phyloP scores from a whole-genome alignment of 257 asterid species.

The Petunia secreta region DNA sequence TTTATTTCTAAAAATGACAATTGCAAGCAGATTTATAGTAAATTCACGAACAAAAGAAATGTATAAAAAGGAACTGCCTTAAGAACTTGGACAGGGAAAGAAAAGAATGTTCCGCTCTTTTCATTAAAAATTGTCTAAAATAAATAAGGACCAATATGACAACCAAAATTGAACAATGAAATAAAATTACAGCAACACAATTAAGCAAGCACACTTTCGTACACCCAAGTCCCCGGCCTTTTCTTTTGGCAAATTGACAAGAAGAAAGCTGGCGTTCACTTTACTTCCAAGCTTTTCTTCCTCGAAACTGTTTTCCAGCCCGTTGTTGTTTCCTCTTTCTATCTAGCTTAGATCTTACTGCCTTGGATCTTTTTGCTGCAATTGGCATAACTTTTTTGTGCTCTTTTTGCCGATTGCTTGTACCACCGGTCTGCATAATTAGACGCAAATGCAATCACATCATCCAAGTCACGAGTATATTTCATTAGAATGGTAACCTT shows the following conservation, averaged over 20 bases:
- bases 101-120: background rate
- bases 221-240: background rate
- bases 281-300: slow-evolving; percentile 95
- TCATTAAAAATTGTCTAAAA: background rate
- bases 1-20: no score
- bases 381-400: slow-evolving; percentile 78
- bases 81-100: background rate
- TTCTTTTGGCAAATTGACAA: slow-evolving; percentile 10
- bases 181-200: background rate
- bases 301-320: slow-evolving; percentile 78
- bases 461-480: background rate
- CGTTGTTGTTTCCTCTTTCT: slow-evolving; percentile 52
- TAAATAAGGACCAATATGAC: background rate
- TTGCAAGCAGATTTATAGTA: no score
- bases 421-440: slow-evolving; percentile 72
- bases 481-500: background rate
- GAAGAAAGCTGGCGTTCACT: background rate
- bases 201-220: background rate
- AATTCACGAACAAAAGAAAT: no score
- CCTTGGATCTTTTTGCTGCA: slow-evolving; percentile 66
- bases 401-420: slow-evolving; percentile 77
- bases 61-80: background rate
- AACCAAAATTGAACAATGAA: background rate
- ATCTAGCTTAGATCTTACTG: slow-evolving; percentile 47
- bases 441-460: background rate